phyloP scores from a whole-genome alignment of 306 rosid genomes.

The Gleditsia sinensis region DNA sequence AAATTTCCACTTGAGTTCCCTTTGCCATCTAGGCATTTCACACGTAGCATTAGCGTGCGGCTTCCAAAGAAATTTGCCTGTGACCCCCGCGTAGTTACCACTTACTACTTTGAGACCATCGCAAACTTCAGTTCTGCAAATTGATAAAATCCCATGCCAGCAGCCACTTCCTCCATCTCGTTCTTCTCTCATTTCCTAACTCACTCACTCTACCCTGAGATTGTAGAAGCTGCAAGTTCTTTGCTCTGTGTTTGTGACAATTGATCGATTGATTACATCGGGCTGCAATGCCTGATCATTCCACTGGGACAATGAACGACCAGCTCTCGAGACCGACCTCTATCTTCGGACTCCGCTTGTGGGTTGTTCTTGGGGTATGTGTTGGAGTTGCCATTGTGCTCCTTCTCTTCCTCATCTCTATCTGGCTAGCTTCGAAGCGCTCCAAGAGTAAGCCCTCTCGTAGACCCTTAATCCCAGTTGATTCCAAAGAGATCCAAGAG shows the following conservation, averaged over 20 bases:
- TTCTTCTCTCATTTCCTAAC: background rate
- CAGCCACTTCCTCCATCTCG: conserved; percentile 43
- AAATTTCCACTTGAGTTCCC: background rate
- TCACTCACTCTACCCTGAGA: background rate
- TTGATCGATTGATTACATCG: background rate
- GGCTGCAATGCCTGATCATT: conserved; percentile 45
- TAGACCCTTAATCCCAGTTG: conserved; percentile 59
- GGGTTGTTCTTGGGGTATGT: conserved; percentile 71
- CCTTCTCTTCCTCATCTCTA: conserved; percentile 64
- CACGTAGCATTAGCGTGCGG: background rate
- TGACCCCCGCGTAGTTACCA: conserved; percentile 24
- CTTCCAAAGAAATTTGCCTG: background rate
- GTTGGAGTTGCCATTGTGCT: conserved; percentile 80
- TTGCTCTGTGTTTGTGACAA: background rate
- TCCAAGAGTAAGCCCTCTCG: conserved; percentile 46
- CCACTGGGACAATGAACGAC: conserved; percentile 57
- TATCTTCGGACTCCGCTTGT: conserved; percentile 71
- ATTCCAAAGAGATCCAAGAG: conserved; percentile 81
- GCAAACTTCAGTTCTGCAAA: background rate
- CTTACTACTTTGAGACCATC: background rate
- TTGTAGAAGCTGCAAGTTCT: background rate
- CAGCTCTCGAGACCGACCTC: conserved; percentile 76
- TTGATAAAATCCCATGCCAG: conserved; percentile 50
- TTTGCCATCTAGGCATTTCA: background rate
- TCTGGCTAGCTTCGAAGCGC: conserved; percentile 68